Conservation (phyloP, 495 filamentous ascomycete species). For the Tuber magnatum region DNA sequence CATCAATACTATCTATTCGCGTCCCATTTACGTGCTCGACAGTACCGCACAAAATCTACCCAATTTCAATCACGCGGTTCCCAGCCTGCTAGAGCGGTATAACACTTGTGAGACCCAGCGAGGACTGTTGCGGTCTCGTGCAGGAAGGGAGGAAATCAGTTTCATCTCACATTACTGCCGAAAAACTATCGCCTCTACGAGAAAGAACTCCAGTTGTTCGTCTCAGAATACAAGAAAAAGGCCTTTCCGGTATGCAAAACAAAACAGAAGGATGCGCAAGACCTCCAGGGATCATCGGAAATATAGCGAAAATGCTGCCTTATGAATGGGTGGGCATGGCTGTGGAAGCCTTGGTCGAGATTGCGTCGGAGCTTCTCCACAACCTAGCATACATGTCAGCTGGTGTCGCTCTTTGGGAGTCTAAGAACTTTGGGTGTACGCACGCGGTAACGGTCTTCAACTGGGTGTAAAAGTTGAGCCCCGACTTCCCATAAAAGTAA, state of each 20-base stretch:
- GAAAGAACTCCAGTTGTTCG: not conserved
- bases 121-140: not conserved
- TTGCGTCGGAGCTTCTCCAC: constrained; percentile 80
- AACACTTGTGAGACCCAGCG: not conserved
- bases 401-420: not conserved
- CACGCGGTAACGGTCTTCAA: constrained; percentile 80
- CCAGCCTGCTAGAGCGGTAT: not conserved
- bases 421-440: not conserved
- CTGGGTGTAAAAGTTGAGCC: constrained; percentile 91
- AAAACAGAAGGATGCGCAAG: not conserved
- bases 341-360: constrained; percentile 70
- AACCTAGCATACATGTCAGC: constrained; percentile 47
- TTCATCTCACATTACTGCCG: not conserved
- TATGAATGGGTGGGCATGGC: constrained; percentile 82
- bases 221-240: not conserved
- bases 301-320: not conserved
- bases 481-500: constrained; percentile 91
- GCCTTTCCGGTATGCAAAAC: not conserved
- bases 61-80: not conserved
- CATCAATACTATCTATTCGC: not conserved
- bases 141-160: not conserved
- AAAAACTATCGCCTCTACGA: not conserved
- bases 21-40: not conserved
- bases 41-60: not conserved
- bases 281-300: not conserved